Percentiles rank a stretch among this genome's conserved stretches.
Conservation (phyloP, 805 yeast species). For the Gaillardinia entomophila region DNA sequence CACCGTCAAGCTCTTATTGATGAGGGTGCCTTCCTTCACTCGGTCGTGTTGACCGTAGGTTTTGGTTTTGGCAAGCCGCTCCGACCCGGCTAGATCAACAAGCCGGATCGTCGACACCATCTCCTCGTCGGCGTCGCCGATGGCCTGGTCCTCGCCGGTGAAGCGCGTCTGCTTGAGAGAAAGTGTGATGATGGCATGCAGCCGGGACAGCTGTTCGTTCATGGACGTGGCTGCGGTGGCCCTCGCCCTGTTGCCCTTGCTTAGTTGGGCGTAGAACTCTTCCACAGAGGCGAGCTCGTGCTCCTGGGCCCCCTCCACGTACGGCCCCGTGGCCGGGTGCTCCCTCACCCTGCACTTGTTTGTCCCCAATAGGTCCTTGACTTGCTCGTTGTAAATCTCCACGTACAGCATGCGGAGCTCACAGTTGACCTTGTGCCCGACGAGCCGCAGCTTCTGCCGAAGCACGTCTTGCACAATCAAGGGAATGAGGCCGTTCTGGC, state of each 20-base stretch:
- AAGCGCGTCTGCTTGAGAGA: slow-evolving; percentile 52
- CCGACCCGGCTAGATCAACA: slow-evolving; percentile 84
- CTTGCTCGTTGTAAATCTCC: slow-evolving; percentile 76
- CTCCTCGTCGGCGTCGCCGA: slow-evolving; percentile 39
- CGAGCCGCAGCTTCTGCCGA: slow-evolving; percentile 29
- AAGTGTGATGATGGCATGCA: slow-evolving; percentile 74
- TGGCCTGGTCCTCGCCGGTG: slow-evolving; percentile 12
- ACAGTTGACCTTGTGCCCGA: slow-evolving; percentile 32
- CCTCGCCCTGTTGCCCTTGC: slow-evolving; percentile 48
- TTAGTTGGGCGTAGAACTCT: slow-evolving; percentile 44
- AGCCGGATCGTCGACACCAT: slow-evolving; percentile 57
- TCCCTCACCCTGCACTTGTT: slow-evolving; percentile 54
- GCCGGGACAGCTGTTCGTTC: slow-evolving; percentile 70
- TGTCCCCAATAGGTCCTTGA: slow-evolving; percentile 49
- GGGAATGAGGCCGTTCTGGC: slow-evolving; percentile 33
- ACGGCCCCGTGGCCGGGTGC: slow-evolving; percentile 60
- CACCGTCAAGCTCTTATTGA: slow-evolving; percentile 73
- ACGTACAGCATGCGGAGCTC: slow-evolving; percentile 51
- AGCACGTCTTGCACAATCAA: slow-evolving; percentile 50
- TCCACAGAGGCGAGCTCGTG: slow-evolving; percentile 40
- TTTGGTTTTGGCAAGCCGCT: slow-evolving; percentile 58
- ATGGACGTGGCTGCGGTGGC: slow-evolving; percentile 69
- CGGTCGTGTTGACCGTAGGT: slow-evolving; percentile 50
- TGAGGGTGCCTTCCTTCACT: slow-evolving; percentile 68
- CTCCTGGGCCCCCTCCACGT: slow-evolving; percentile 62